phyloP scores from a whole-genome alignment of 1,284 basidiomycete species.

The Earliella scabrosa region DNA sequence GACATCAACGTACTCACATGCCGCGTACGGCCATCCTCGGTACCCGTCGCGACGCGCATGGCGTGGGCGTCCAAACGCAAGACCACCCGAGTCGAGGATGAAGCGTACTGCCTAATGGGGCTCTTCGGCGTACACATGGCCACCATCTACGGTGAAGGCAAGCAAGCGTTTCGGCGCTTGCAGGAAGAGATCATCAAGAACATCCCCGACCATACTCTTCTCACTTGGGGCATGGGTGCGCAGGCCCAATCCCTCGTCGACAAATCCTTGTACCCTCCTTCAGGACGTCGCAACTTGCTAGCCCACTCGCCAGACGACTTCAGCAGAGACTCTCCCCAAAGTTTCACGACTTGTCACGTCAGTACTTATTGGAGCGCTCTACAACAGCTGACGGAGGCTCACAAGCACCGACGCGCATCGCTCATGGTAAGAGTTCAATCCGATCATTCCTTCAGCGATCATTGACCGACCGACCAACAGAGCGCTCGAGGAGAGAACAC shows the following conservation, averaged over 20 bases:
- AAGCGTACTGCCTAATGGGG: constrained; percentile 8
- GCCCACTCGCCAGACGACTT: no score
- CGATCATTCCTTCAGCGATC: neutral
- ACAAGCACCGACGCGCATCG: no score
- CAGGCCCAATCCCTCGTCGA: neutral
- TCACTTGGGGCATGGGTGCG: neutral
- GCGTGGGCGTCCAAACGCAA: neutral
- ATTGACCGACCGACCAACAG: no score
- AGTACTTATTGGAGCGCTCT: no score
- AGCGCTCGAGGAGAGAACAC: neutral
- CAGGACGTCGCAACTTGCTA: neutral
- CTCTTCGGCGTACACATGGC: constrained; percentile 3
- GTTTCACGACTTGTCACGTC: no score
- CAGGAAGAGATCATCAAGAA: constrained; percentile 9
- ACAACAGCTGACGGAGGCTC: no score
- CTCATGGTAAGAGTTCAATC: no score
- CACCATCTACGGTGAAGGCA: constrained; percentile 4
- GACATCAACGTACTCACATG: neutral
- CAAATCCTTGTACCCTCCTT: neutral
- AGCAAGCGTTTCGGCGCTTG: neutral
- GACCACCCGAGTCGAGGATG: constrained; percentile 3
- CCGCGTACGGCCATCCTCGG: neutral
- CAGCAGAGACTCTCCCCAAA: no score
- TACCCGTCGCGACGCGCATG: constrained; percentile 2
- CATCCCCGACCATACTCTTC: neutral